Conservation (phyloP, 179 eudicot species). For the Patellifolia procumbens region DNA sequence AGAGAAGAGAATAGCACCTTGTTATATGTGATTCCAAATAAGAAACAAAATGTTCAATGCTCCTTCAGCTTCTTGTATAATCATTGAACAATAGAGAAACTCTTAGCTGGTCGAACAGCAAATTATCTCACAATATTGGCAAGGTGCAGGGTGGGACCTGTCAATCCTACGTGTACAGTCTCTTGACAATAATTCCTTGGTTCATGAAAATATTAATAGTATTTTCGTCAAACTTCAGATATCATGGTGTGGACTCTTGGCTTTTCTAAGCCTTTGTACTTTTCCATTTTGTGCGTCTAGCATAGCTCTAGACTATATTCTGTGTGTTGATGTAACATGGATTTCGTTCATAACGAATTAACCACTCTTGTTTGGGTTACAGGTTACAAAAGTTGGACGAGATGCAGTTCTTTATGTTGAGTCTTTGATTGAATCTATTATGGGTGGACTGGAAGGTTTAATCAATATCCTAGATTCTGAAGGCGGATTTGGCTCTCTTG, state of each 20-base stretch:
- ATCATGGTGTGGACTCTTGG: neutral
- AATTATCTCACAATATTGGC: too few relatives aligned
- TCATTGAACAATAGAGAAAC: too few relatives aligned
- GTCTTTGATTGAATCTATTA: slow-evolving; percentile 91
- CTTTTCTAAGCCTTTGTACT: neutral
- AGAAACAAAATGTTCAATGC: too few relatives aligned
- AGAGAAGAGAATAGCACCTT: too few relatives aligned
- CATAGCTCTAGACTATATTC: slow-evolving; percentile 4
- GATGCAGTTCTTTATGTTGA: slow-evolving; percentile 97
- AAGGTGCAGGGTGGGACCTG: neutral
- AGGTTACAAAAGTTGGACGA: slow-evolving; percentile 93
- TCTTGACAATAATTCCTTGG: neutral
- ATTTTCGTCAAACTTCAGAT: neutral
- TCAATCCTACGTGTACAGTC: neutral
- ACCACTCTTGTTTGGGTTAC: slow-evolving; percentile 22
- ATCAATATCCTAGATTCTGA: slow-evolving; percentile 96
- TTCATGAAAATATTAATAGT: neutral
- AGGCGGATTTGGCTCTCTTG: slow-evolving; percentile 98
- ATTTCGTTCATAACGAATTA: neutral
- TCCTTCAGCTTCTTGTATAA: too few relatives aligned
- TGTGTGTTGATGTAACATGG: neutral
- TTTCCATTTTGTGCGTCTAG: neutral
- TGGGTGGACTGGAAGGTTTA: slow-evolving; percentile 98
- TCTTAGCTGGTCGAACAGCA: too few relatives aligned
- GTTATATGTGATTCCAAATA: too few relatives aligned